Evolutionary conservation across 306 rosid genomes (phyloP).

Genomic region (Calophaca sinica): DNA sequence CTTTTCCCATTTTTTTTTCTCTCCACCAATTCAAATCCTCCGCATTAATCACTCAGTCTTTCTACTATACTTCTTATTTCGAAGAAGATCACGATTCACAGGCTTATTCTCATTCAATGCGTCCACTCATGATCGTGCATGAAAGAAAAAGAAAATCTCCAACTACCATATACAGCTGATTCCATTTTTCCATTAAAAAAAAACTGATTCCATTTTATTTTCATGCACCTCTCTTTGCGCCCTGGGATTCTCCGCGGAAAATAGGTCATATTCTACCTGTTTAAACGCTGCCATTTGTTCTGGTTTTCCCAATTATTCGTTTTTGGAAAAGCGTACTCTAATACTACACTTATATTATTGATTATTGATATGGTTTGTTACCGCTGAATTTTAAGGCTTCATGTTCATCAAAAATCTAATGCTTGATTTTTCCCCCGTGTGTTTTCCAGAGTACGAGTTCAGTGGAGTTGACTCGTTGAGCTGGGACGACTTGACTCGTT

Average conservation of each 20-base stretch:
- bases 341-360: no score
- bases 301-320: no score
- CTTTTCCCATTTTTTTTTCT: neutral
- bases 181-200: neutral
- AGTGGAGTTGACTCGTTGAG: constrained; percentile 48
- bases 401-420: neutral
- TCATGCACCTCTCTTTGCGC: neutral
- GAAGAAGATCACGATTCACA: constrained; percentile 44
- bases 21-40: neutral
- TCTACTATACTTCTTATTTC: neutral
- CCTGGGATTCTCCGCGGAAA: constrained; percentile 19
- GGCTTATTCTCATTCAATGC: constrained; percentile 37
- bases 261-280: neutral
- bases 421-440: neutral
- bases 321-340: neutral
- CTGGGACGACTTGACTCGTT: constrained; percentile 39
- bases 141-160: neutral
- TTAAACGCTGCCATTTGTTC: constrained; percentile 30
- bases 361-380: no score
- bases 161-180: neutral
- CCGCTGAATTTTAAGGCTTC: no score
- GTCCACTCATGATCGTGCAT: neutral
- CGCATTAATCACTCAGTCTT: constrained; percentile 2
- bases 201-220: no score
- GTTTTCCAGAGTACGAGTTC: constrained; percentile 31